Evolutionary conservation across 2,329 filamentous ascomycete species (phyloP), one percentile per base, ranked within the genome.

Genomic region (Raffaelea ambrosiae): DNA sequence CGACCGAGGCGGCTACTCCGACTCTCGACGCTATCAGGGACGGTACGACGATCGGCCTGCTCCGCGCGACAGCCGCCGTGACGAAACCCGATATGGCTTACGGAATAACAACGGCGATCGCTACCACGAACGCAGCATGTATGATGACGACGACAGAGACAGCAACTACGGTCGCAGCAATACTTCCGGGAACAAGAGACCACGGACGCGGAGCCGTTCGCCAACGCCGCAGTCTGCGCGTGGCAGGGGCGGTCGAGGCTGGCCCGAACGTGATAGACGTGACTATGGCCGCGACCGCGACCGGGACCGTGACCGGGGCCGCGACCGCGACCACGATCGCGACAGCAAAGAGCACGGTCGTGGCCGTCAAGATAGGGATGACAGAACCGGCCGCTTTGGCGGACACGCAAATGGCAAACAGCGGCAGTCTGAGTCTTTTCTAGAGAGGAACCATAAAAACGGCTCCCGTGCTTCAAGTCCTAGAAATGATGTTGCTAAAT

Each of bases 21-120:
- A 86, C 56, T 65, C 76, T 38, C 72, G 82, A 59, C 73, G 73
- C 54, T 79, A 78, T 61, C 80, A 77, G 56, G 68, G 76, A 31
- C 76, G 77, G 56, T 81, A 84, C 68, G 81, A 86, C 60, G 74
- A 81, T 47, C 66, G 72, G 42, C 58, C 66, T 40, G 64, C 66
- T 16, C 55, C 69, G 76, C 70, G 71, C 44, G 61, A 67, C 44
- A 76, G 70, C 45, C 61, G 70, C 20, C 64, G 69, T 7, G 79
- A 79, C 67, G 74, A 77, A 60, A 77, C 81, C 62, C 62, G 76
- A n/a, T 29, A 33, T 14, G 41, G 31, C 31, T 9, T 16, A 9
- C 9, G 31, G 9, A 33, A 14, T 14, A 31, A 43, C 23, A 22
- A 31, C 40, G 18, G 18, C 29, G n/a, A 20, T 26, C 29, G 29